These are phyloP conservation scores for Triangularia verruculosa DNA, from an alignment of 2,329 filamentous ascomycete genomes.

Conservation along the genomic window DNA sequence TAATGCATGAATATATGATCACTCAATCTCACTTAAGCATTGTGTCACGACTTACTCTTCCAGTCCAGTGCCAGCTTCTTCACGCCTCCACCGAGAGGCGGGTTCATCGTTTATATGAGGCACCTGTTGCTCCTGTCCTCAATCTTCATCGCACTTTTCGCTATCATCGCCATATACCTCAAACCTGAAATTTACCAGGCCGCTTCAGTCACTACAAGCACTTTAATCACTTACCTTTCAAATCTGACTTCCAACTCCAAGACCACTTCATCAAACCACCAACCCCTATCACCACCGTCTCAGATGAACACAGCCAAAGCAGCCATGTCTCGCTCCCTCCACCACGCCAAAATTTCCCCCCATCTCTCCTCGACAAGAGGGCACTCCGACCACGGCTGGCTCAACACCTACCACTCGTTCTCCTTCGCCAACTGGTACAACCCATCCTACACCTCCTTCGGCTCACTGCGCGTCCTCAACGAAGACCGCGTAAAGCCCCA, in stretches of 20 bases:
- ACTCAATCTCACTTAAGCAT: slow-evolving; percentile 2
- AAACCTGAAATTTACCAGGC: slow-evolving; percentile 15
- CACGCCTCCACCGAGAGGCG: not conserved
- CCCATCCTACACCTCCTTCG: slow-evolving; percentile 65
- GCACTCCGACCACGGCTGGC: slow-evolving; percentile 80
- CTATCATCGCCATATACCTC: slow-evolving; percentile 30
- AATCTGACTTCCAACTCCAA: not conserved
- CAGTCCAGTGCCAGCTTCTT: not conserved
- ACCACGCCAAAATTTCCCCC: slow-evolving; percentile 69
- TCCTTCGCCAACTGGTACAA: slow-evolving; percentile 73
- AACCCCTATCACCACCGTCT: slow-evolving; percentile 8
- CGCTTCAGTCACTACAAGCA: not conserved
- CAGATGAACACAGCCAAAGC: slow-evolving; percentile 39
- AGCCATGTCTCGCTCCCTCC: slow-evolving; percentile 61
- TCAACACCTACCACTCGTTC: slow-evolving; percentile 85
- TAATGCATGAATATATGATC: not conserved
- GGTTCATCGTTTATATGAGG: slow-evolving; percentile 33
- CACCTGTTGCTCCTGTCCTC: slow-evolving; percentile 27
- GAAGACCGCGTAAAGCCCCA: slow-evolving; percentile 77
- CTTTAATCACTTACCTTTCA: not conserved
- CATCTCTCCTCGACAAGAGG: slow-evolving; percentile 71
- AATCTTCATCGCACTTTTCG: slow-evolving; percentile 29
- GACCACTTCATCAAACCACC: slow-evolving; percentile 12
- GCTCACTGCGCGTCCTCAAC: slow-evolving; percentile 79
- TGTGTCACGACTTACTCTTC: not conserved